Evolutionary conservation across 1,284 basidiomycete genomes (phyloP), one percentile per base, ranked within the genome.

Genomic region (Lentinus polychrous): DNA sequence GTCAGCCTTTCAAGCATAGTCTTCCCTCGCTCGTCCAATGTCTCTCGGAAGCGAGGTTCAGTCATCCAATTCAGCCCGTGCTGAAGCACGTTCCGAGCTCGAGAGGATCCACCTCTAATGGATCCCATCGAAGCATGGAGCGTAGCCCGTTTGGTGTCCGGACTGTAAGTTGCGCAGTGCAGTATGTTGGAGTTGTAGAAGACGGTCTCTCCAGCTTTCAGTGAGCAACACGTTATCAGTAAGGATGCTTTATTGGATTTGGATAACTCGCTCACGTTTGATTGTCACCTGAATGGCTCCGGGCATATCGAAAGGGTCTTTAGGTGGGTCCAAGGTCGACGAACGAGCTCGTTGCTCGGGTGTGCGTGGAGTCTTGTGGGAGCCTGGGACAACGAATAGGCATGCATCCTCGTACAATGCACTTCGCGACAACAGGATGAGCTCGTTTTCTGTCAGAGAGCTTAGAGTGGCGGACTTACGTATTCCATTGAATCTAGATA

Each of bases 141-240:
- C 0, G 89, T 91, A 22, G 81, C 80, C 2, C 89, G 75, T 45
- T 68, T 72, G 18, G 65, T 61, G 24, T 62, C 62, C 1, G 76
- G 68, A 52, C 75, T 72, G 63, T 91, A 91, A 14, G 74, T 72
- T 7, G 80, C 86, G 48, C 83, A 84, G 57, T 91, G 86, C 24
- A 91, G 67, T 53, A 91, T 86, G 58, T 91, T 87, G 58, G 79
- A 82, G 60, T 89, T 88, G 64, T 91, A 91, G 64, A 91, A 91
- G 11, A 86, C 84, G 0, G 83, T 85, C 54, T 92, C 83, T 0
- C 89, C 88, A 1, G 73, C 73, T 76, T 52, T n/a, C 4, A 12
- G 17, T 1, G 11, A 33, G n/a, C 8, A 33, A 23, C 27, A 8
- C 45, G 20, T 32, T 11, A 20, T 5, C 8, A 31, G 22, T 4